Conservation (phyloP, 805 yeast genomes). For the Kazachstania africana region DNA sequence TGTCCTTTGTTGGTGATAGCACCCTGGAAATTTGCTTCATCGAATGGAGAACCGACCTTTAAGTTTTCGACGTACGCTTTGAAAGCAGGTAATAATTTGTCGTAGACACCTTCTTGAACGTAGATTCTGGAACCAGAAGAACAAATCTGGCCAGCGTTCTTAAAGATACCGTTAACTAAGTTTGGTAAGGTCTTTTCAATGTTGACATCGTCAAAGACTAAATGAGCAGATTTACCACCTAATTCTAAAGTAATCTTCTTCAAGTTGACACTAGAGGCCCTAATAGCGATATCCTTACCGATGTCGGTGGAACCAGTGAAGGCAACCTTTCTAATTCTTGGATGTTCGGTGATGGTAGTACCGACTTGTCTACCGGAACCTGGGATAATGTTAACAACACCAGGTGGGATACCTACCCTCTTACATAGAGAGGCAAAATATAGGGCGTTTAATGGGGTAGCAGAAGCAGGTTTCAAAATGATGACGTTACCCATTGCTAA, state of each 20-base stretch:
- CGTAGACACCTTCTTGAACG: conserved; percentile 63
- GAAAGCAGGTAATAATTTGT: conserved; percentile 46
- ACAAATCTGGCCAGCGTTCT: conserved; percentile 75
- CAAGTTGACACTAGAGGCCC: conserved; percentile 59
- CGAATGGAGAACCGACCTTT: conserved; percentile 70
- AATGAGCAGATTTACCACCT: conserved; percentile 77
- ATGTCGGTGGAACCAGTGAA: conserved; percentile 74
- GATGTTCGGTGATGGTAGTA: conserved; percentile 57
- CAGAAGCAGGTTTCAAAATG: conserved; percentile 64
- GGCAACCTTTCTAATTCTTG: conserved; percentile 60
- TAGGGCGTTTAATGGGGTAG: conserved; percentile 65
- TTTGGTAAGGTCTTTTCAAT: conserved; percentile 38
- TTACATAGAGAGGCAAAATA: conserved; percentile 48
- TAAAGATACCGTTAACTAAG: conserved; percentile 58
- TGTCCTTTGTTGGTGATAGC: conserved; percentile 66
- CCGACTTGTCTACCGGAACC: conserved; percentile 71
- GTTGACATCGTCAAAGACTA: conserved; percentile 61
- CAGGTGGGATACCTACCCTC: conserved; percentile 64
- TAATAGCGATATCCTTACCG: conserved; percentile 60
- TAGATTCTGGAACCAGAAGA: conserved; percentile 74
- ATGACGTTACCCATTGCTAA: conserved; percentile 66
- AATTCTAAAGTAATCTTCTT: conserved; percentile 73
- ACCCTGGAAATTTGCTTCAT: conserved; percentile 57
- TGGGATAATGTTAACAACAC: conserved; percentile 63
- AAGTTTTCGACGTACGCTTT: conserved; percentile 45